Evolutionary conservation across 2,329 filamentous ascomycete genomes (phyloP).

Genomic region (Exophiala bonariae): DNA sequence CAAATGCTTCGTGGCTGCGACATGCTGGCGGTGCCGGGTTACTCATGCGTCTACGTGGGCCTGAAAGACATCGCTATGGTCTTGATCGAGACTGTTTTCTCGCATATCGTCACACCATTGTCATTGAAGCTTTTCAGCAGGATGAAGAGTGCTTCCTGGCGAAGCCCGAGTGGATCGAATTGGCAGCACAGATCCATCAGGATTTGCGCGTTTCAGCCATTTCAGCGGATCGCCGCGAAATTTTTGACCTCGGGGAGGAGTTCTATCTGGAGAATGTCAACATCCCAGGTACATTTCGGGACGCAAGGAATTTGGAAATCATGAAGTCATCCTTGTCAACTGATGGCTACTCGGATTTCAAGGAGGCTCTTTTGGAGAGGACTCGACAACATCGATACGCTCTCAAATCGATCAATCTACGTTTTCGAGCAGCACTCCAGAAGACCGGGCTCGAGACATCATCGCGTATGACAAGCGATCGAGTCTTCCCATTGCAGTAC

Average conservation of each 20-base stretch:
- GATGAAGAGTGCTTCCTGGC: slow-evolving; percentile 37
- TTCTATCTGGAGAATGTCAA: slow-evolving; percentile 24
- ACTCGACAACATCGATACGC: slow-evolving; percentile 16
- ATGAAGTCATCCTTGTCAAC: slow-evolving; percentile 4
- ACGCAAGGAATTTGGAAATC: slow-evolving; percentile 4
- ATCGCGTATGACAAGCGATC: slow-evolving; percentile 15
- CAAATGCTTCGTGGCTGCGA: slow-evolving; percentile 37
- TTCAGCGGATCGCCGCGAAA: slow-evolving; percentile 14
- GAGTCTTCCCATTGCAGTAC: slow-evolving; percentile 25
- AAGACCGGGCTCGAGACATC: slow-evolving; percentile 14
- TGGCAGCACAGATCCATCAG: slow-evolving; percentile 33
- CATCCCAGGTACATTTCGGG: slow-evolving; percentile 17
- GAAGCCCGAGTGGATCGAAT: slow-evolving; percentile 35
- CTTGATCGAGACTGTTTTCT: slow-evolving; percentile 37
- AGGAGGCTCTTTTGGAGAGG: slow-evolving; percentile 8
- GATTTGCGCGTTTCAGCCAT: slow-evolving; percentile 23
- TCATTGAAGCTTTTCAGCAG: slow-evolving; percentile 35
- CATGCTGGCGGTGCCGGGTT: slow-evolving; percentile 37
- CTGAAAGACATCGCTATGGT: slow-evolving; percentile 33
- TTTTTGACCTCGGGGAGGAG: slow-evolving; percentile 26
- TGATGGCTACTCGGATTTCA: slow-evolving; percentile 4
- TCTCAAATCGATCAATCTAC: slow-evolving; percentile 23
- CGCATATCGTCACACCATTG: slow-evolving; percentile 37
- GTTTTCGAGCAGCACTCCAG: slow-evolving; percentile 18
- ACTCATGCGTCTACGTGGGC: slow-evolving; percentile 37